These are phyloP conservation scores for Terana coerulea DNA, from an alignment of 768 basidiomycete species.

Conservation along the genomic window DNA sequence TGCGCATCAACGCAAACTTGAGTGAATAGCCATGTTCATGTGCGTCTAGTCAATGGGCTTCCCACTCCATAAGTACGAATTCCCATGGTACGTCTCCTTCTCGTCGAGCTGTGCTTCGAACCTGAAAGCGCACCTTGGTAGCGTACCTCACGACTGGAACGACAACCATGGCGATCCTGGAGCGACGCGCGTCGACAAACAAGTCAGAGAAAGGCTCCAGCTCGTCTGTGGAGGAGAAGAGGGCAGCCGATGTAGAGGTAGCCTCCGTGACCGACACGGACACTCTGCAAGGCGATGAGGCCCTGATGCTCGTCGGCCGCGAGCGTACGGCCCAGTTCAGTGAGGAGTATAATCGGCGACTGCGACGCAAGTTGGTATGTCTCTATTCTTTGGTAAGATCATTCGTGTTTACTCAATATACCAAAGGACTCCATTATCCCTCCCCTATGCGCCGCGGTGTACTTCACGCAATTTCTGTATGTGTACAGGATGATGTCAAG, in stretches of 20 bases:
- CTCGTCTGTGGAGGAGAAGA: slow-evolving; percentile 32
- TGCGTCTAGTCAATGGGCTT: neutral
- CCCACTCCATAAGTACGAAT: neutral
- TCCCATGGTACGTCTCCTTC: neutral
- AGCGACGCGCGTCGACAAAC: neutral
- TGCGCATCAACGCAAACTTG: neutral
- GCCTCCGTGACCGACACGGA: slow-evolving; percentile 25
- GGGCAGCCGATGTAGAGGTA: slow-evolving; percentile 20
- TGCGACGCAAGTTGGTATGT: slow-evolving; percentile 57
- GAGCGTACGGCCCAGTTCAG: slow-evolving; percentile 49
- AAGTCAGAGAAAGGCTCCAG: neutral
- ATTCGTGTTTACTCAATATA: too few species aligned
- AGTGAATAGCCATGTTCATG: neutral
- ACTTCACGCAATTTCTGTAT: slow-evolving; percentile 65
- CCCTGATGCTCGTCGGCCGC: slow-evolving; percentile 53
- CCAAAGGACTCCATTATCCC: slow-evolving; percentile 55
- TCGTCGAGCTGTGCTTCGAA: neutral
- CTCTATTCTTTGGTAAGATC: neutral
- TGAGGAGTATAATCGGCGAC: slow-evolving; percentile 54
- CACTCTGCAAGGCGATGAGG: slow-evolving; percentile 51
- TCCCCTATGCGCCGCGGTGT: slow-evolving; percentile 58
- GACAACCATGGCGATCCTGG: neutral
- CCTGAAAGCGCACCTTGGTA: neutral
- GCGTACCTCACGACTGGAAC: neutral
- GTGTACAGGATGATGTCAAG: slow-evolving; percentile 17